Conservation (phyloP, 129 eudicot species). For the Arctium minus region DNA sequence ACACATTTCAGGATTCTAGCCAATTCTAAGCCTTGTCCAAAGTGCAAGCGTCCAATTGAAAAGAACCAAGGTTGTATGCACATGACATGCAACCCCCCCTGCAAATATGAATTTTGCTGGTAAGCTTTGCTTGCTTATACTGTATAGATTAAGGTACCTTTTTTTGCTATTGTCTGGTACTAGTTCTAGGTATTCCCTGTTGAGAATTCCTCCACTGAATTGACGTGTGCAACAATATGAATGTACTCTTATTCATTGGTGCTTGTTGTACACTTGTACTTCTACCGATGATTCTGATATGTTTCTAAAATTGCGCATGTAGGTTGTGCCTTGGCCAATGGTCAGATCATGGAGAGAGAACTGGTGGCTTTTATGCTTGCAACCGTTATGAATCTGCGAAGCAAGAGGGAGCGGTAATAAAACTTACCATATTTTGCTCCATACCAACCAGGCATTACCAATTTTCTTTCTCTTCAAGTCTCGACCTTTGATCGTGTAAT, state of each 20-base stretch:
- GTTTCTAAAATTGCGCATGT: slow-evolving; percentile 12
- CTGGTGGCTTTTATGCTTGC: slow-evolving; percentile 99
- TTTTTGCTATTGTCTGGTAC: not conserved
- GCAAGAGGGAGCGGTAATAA: slow-evolving; percentile 77
- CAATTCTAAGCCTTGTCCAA: slow-evolving; percentile 97
- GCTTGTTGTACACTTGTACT: not conserved
- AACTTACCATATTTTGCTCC: slow-evolving; percentile 3
- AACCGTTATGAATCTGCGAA: slow-evolving; percentile 89
- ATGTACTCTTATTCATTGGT: not conserved
- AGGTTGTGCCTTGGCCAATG: slow-evolving; percentile 97
- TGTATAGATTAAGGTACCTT: not conserved
- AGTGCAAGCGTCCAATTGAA: slow-evolving; percentile 98
- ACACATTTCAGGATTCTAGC: slow-evolving; percentile 73
- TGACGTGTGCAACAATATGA: not conserved
- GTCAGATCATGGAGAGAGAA: slow-evolving; percentile 99
- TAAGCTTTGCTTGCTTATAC: slow-evolving; percentile 25
- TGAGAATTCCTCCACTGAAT: not conserved
- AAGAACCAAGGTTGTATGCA: slow-evolving; percentile 99
- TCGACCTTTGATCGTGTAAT: not conserved
- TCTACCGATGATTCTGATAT: not conserved
- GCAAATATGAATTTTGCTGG: slow-evolving; percentile 95
- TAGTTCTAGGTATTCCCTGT: not conserved
- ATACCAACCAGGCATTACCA: not conserved
- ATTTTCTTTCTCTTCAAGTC: not conserved
- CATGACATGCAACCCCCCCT: slow-evolving; percentile 92